Base-by-base conservation (phyloP, 768 basidiomycete species). In the Tricholoma saponaceum region DNA sequence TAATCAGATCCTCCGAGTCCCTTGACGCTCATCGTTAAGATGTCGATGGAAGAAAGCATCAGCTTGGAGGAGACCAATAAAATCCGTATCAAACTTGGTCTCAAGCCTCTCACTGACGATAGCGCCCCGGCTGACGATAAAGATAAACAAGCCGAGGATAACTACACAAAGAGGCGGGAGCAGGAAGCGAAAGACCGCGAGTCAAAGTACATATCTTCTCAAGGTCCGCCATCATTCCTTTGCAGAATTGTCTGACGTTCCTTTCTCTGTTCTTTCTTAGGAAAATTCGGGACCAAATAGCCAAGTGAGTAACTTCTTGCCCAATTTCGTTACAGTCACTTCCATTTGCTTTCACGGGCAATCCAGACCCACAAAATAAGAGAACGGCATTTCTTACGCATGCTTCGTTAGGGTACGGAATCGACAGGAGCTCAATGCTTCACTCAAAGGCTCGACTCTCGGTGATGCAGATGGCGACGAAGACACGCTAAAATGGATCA, bases 41-140 rank as follows among this genome's bases (percentile, higher is more conserved):
- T 82, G 79, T 81, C 86, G 16, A 86, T 90, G 88, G 89, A 92
- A 77, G 85, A 91, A 72, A 87, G 90, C 63, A 89, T 96, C 69
- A 90, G 89, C 67, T 83, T 96, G 68, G 93, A 95, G 67, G 93
- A 95, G 79, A 95, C 94, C 35, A 95, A 95, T 81, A 95, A 90
- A 74, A 91, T 97, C 71, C 92, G 97, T 75, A 84, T 96, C 58
- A 89, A 88, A 4, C 82, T 97, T 37, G 97, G 97, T 62, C 86
- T 99, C 58, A 92, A 95, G 69, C 95, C 97, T 41, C 82, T 98
- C 56, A 89, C 87, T 16, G 95, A 94, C 64, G 90, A 93, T 64
- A 77, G 80, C 41, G 82, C 76, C 14, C 83, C 89, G 7, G 81
- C 79, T n/a, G 78, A 85, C 67, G 83, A 85, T 67, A 86, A 83